Conservation (phyloP, 2,329 filamentous ascomycete genomes). For the Tolypocladium ovalisporum region DNA sequence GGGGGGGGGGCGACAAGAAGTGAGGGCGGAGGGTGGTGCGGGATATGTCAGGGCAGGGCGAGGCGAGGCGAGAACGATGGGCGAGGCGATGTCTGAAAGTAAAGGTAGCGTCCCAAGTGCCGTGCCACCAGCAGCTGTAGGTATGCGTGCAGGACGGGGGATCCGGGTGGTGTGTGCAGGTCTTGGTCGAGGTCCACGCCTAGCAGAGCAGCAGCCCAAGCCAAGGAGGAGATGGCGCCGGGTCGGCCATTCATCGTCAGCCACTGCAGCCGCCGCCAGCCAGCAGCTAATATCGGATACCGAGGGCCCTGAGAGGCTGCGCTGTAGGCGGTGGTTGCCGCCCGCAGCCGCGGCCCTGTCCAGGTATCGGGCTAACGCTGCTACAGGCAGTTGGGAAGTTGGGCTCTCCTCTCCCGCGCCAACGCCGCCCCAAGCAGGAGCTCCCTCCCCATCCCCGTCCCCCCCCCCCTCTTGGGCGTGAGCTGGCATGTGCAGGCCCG, state of each 20-base stretch:
- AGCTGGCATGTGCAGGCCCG: background rate
- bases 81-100: background rate
- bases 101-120: slow-evolving; percentile 1
- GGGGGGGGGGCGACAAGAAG: background rate
- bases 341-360: background rate
- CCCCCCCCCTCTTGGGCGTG: no score
- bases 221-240: background rate
- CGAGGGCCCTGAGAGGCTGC: background rate
- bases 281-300: no score
- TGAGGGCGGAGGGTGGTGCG: background rate
- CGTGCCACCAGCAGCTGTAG: background rate
- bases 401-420: background rate
- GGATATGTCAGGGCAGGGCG: slow-evolving; percentile 2
- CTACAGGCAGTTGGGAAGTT: background rate
- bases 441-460: no score
- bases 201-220: background rate
- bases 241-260: background rate
- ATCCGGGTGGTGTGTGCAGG: background rate
- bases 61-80: background rate
- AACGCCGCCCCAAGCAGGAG: no score
- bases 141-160: background rate
- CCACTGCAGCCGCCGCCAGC: background rate
- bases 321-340: background rate
- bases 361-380: background rate
- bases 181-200: background rate